Evolutionary conservation across 805 yeast genomes (phyloP).

Genomic region (Kodamaea restingae): DNA sequence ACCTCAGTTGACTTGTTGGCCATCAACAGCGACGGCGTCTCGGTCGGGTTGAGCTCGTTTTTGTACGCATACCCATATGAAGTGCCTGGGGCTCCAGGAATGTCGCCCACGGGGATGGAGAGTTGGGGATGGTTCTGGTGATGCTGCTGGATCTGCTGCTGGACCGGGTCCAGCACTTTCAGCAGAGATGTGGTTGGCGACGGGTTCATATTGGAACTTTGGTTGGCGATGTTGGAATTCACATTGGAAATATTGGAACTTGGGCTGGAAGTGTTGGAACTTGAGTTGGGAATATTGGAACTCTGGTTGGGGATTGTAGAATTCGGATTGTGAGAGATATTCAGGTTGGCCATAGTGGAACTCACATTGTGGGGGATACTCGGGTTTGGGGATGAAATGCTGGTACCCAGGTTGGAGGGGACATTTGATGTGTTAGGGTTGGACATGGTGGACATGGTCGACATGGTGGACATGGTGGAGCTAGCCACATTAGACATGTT

Average conservation of each 20-base stretch:
- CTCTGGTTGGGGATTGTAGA: too few species aligned
- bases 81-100: constrained; percentile 1
- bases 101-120: constrained; percentile 2
- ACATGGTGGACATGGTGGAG: too few species aligned
- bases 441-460: too few species aligned
- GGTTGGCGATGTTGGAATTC: neutral
- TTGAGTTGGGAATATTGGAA: neutral
- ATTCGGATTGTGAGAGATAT: too few species aligned
- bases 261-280: too few species aligned
- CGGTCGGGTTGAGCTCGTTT: constrained; percentile 6
- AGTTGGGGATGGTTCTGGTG: constrained; percentile 5
- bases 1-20: constrained; percentile 7
- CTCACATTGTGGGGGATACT: neutral
- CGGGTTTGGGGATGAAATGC: neutral
- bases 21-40: constrained; percentile 7
- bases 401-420: too few species aligned
- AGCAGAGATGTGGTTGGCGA: neutral
- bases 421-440: too few species aligned
- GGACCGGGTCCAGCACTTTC: neutral
- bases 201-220: neutral
- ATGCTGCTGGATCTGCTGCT: constrained; percentile 4
- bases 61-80: constrained; percentile 5
- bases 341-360: too few species aligned
- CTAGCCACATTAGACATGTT: too few species aligned
- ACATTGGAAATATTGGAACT: neutral